Evolutionary conservation across 495 filamentous ascomycete species (phyloP), one percentile per base, ranked within the genome.

Genomic region (Chaetomium tenue): DNA sequence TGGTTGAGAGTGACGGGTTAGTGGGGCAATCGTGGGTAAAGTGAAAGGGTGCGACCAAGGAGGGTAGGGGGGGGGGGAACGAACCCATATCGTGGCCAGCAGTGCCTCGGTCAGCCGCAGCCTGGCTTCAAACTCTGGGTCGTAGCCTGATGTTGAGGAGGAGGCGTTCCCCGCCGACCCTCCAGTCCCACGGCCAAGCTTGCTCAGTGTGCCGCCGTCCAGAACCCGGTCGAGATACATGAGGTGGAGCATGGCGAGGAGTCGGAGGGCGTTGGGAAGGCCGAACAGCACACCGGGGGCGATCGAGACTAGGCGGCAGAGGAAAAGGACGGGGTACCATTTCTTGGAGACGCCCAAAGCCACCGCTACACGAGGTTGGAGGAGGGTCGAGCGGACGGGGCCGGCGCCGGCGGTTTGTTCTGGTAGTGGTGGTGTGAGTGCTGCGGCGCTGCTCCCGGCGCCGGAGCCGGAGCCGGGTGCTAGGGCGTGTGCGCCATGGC

Each of bases 1-100:
- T 16, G 15, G 2, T 30, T 13, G 2, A n/a, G 44, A 4, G 4
- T 2, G 44, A 47, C 46, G 46, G 46, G 46, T 44, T 20, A 50
- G 54, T 13, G 2, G 37, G 20, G 7, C 2, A 9, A 33, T 40
- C 8, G 25, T 22, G 37, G n/a, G 2, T 2, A 30, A 6, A 5
- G 18, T 39, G n/a, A 37, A 7, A 13, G 30, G 37, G 53, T 39
- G 18, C 33, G 52, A 7, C 13, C 3, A 28, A 16, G 26, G 15
- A 33, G 30, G n/a, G 53, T 18, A 61, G 22, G 52, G 37, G 42
- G 28, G 61, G 46, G 47, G 23, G 42, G 40, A 3, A 82, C 88
- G 72, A 83, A 92, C 91, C 91, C 91, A 94, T 75, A 93, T 83
- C 66, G 88, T 86, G 55, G 90, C 91, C 75, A 94, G 80, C 68